Conservation (phyloP, 2,329 filamentous ascomycete species). For the Aureobasidium sp. region DNA sequence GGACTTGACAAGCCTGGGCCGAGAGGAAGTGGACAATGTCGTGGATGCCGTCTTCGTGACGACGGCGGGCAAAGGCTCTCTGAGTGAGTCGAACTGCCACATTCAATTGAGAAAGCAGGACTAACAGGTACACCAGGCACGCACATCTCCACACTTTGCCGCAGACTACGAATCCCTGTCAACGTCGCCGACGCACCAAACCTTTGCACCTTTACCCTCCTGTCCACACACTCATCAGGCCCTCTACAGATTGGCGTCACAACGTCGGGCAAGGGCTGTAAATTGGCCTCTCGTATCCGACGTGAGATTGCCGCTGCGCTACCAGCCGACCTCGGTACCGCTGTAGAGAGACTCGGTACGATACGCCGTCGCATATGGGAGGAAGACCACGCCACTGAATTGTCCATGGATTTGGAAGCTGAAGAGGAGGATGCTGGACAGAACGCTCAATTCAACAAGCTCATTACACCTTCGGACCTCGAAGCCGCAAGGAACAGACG, state of each 20-base stretch:
- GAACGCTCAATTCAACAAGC: constrained; percentile 71
- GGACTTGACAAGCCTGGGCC: constrained; percentile 69
- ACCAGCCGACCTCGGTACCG: constrained; percentile 64
- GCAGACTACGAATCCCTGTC: constrained; percentile 73
- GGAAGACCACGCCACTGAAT: constrained; percentile 55
- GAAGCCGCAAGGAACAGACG: constrained; percentile 69
- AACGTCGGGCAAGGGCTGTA: constrained; percentile 90
- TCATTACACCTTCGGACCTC: constrained; percentile 66
- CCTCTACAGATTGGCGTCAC: constrained; percentile 93
- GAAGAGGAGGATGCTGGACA: constrained; percentile 59
- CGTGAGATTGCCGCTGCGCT: constrained; percentile 78
- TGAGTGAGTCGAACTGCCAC: constrained; percentile 19
- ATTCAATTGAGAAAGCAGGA: not conserved
- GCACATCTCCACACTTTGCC: constrained; percentile 67
- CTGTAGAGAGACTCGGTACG: constrained; percentile 69
- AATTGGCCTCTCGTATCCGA: constrained; percentile 79
- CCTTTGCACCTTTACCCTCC: constrained; percentile 81
- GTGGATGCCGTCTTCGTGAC: constrained; percentile 95
- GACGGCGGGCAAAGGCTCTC: constrained; percentile 40
- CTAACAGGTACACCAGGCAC: constrained; percentile 24
- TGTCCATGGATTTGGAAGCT: constrained; percentile 33
- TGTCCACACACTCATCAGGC: constrained; percentile 82
- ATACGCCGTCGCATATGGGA: constrained; percentile 64
- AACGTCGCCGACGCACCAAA: constrained; percentile 84
- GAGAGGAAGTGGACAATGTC: constrained; percentile 64